phyloP scores from a whole-genome alignment of 2,329 filamentous ascomycete species.

The Chrysoporthe austroafricana region DNA sequence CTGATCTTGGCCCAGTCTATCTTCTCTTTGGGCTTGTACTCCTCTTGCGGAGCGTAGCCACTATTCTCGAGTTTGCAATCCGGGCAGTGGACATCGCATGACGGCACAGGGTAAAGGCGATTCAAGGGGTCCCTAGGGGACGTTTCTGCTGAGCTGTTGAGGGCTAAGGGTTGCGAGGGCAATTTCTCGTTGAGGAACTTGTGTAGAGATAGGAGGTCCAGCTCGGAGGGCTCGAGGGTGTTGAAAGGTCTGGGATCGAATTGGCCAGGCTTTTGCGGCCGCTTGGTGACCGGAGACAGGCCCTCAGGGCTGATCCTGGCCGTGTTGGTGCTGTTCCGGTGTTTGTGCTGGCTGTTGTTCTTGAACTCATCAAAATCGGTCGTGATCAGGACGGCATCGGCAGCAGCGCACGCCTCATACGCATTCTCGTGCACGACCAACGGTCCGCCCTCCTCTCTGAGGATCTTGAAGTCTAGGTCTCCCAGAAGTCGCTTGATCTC shows the following conservation, averaged over 20 bases:
- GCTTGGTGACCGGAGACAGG: not conserved
- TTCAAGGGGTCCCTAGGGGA: conserved; percentile 46
- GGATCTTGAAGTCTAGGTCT: conserved; percentile 30
- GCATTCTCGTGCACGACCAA: conserved; percentile 53
- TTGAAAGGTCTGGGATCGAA: conserved; percentile 53
- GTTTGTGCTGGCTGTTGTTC: conserved; percentile 21
- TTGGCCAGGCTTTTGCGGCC: conserved; percentile 37
- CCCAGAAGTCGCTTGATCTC: conserved; percentile 54
- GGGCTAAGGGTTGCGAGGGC: not conserved
- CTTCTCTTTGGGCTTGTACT: conserved; percentile 51
- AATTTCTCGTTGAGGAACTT: conserved; percentile 46
- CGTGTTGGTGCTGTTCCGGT: not conserved
- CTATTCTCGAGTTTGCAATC: conserved; percentile 52
- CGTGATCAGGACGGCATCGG: conserved; percentile 57
- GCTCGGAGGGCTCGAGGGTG: conserved; percentile 42
- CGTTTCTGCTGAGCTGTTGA: not conserved
- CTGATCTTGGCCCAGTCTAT: conserved; percentile 58
- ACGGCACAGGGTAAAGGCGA: conserved; percentile 49
- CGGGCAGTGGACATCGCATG: conserved; percentile 50
- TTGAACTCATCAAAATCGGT: conserved; percentile 60
- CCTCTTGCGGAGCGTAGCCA: conserved; percentile 48
- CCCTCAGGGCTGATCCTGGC: conserved; percentile 6
- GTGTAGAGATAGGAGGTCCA: conserved; percentile 53
- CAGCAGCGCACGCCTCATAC: conserved; percentile 53
- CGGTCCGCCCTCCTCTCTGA: conserved; percentile 45